Base-by-base conservation (phyloP, 2,329 filamentous ascomycete genomes). In the Trichoderma endophyticum region DNA sequence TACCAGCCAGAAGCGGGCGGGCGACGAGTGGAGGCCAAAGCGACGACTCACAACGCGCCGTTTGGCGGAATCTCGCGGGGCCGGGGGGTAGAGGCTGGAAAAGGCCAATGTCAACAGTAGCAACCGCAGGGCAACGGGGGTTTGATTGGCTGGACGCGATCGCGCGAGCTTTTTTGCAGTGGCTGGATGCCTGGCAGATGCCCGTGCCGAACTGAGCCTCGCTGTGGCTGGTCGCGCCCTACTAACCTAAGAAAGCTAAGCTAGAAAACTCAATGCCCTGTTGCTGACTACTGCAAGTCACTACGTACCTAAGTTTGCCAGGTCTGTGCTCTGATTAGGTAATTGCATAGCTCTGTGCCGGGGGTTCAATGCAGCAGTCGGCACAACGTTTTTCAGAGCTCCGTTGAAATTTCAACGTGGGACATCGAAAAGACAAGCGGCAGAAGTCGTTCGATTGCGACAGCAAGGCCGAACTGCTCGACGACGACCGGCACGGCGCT, bases 81-180 rank as follows among this genome's bases (percentile, higher is more conserved):
- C 63, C 34, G 62, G 73, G 73, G 75, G 76, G 75, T 75, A 76
- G 75, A 74, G 73, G 65, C 67, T 62, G 56, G 63, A 72, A 73
- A 72, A 63, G 72, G 73, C 73, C 75, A 74, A 76, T 65, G 73
- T 87, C 84, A 88, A 88, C 85, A 88, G 75, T 80, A 78, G 83
- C 85, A 88, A 89, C 87, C 78, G 80, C 86, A 75, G 80, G 76
- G 87, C 88, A 91, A 91, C 89, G 78, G 77, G 15, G 4, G 51
- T 76, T 28, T 80, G 70, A 87, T 87, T 88, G 85, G 86, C 73
- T 72, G 26, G 36, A 66, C 72, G 72, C 71, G 71, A 56, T 64
- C 73, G 74, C 74, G 72, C 71, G 65, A 64, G 59, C 62, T 69
- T 71, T 75, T 74, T 73, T 26, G 56, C 36, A 18, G 66, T 69